Evolutionary conservation across 2,329 filamentous ascomycete genomes (phyloP), one percentile per base, ranked within the genome.

Genomic region (Bipolaris victoriae): DNA sequence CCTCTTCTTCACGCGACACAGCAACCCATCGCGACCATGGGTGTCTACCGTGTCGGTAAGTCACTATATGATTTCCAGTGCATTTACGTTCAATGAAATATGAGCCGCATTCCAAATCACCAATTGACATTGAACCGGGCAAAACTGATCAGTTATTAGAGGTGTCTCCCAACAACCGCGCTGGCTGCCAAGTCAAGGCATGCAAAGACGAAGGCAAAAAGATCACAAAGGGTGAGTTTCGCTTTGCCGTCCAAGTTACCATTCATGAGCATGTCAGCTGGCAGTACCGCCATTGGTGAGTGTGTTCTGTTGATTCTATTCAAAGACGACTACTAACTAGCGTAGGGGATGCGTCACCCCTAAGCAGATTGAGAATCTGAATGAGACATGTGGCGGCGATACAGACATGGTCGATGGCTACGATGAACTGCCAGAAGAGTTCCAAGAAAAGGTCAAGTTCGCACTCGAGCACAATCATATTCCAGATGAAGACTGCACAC

Each of bases 271-370:
- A 88, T 69, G 85, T 85, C 40, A 83, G 83, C 69, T 96, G 87
- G 86, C 76, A 80, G 55, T 98, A 90, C 88, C 90, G 89, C 72
- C 94, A 98, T 75, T 97, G 94, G 94, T 96, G 82, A 71, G 84
- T 43, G 39, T 16, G 22, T 22, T 31, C 2, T 26, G 22, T 5
- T 20, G n/a, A 9, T n/a, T 7, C 13, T 44, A 15, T 2, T 5
- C 1, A 31, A 31, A 7, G 41, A 33, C 26, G n/a, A 5, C 15
- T 60, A 31, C 41, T 71, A 33, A 70, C 50, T 22, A 11, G 6
- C 3, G 20, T 49, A 96, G 93, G 93, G 93, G 94, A 29, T 98
- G 94, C 68, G 86, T 93, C 35, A 96, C 92, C 15, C 92, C 92
- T 20, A 82, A 83, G 52, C 86, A 91, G 69, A 79, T 97, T 57